These are phyloP conservation scores for Coemansia sp. DNA, from an alignment of 192 early-diverging fungal genomes.

Conservation along the genomic window DNA sequence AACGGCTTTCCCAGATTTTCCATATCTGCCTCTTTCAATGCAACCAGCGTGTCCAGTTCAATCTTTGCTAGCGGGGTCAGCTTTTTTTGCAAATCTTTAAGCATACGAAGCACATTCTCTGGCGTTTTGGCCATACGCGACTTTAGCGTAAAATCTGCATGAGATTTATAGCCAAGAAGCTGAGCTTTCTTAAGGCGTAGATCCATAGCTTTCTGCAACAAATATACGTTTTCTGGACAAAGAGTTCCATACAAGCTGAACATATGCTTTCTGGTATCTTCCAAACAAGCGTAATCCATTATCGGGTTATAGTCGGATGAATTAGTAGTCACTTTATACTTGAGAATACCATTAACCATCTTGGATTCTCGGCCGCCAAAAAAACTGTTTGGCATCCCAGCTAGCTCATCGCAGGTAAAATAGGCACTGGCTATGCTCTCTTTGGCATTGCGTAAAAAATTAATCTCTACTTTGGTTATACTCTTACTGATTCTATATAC, in stretches of 20 bases:
- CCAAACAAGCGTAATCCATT: conserved; percentile 40
- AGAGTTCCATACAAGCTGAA: conserved; percentile 26
- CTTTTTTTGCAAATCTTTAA: conserved; percentile 52
- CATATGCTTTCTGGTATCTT: conserved; percentile 50
- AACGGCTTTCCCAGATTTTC: conserved; percentile 38
- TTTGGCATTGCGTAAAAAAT: conserved; percentile 61
- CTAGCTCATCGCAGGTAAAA: conserved; percentile 55
- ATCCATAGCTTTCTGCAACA: conserved; percentile 53
- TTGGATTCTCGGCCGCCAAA: conserved; percentile 52
- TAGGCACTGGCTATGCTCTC: conserved; percentile 52
- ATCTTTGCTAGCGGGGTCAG: conserved; percentile 51
- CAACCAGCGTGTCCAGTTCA: conserved; percentile 57
- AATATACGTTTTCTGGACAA: conserved; percentile 54
- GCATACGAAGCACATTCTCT: conserved; percentile 57
- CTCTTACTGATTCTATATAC: neutral
- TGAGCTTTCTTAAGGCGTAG: conserved; percentile 44
- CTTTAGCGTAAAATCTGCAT: conserved; percentile 63
- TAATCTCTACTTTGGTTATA: conserved; percentile 51
- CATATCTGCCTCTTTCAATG: conserved; percentile 56
- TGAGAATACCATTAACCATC: conserved; percentile 53
- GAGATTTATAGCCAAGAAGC: conserved; percentile 62
- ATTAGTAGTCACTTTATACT: conserved; percentile 64
- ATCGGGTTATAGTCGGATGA: conserved; percentile 51
- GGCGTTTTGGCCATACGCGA: conserved; percentile 73
- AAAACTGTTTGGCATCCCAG: conserved; percentile 65